Evolutionary conservation across 31 red algal species (phyloP), one percentile per base, ranked within the genome.

Genomic region (Bonnemaisonia californica): DNA sequence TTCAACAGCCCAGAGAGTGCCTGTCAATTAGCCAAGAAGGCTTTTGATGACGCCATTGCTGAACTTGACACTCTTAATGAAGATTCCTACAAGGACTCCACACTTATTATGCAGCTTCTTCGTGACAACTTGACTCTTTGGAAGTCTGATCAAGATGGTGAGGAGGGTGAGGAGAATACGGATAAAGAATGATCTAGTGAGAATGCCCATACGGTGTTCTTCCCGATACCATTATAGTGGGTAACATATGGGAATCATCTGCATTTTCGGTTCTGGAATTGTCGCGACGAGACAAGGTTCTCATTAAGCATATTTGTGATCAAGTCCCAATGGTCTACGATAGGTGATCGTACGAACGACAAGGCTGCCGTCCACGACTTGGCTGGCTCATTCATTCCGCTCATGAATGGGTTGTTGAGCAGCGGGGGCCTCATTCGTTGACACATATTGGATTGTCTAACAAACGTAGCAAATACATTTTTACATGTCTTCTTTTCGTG

Each of bases 71-170:
- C 85, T 18, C 92, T 98, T 9, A 88, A 74, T 40, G 95, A 98
- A 65, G 92, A 94, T 30, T 91, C 87, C 24, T 98, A 98, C 62
- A 98, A 98, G 69, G 95, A 98, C 70, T 94, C 91, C 21, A 98
- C 95, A 2, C 71, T 98, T 11, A 98, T 98, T 76, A 98, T 98
- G 92, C 96, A 98, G 76, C 92, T 98, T 26, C 77, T 95, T 33
- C 92, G 95, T 64, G 95, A 98, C 83, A 98, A 98, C 64, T 66
- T 98, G 38, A 98, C 95, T 13, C 68, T 98, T 28, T 98, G 95
- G 95, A 95, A 93, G 56, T 81, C 86, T 30, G 86, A 89, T 54
- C 86, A 89, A 51, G 86, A 89, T 40, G 77, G 54, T 31, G 86
- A 89, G 31, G 86, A 89, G 31, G 86, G 76, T 54, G 86, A 89